A percentile compares a stretch with the other conserved stretches of the same genome.
phyloP scores from a whole-genome alignment of 495 filamentous ascomycete genomes.

The Aspergillus steynii region DNA sequence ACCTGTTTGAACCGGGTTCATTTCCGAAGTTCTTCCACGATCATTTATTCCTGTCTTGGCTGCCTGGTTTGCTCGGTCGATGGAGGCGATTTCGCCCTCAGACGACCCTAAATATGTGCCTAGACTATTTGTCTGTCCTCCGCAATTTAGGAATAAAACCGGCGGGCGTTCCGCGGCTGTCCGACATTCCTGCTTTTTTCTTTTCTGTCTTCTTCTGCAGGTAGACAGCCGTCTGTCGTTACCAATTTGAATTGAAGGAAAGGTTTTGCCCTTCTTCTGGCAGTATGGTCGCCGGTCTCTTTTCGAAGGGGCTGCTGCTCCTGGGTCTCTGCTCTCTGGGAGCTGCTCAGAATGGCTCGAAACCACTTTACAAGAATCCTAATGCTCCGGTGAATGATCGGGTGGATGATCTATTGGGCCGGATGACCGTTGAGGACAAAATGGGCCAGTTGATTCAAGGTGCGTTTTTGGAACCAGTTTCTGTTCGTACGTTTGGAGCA shows the following conservation, averaged over 20 bases:
- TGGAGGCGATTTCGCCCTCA: neutral
- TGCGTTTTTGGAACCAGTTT: conserved; percentile 5
- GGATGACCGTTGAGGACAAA: conserved; percentile 73
- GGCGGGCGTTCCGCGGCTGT: neutral
- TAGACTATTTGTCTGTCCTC: neutral
- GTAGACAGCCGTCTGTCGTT: neutral
- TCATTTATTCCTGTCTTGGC: neutral
- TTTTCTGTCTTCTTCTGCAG: neutral
- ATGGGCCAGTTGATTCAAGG: conserved; percentile 66
- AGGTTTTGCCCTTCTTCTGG: neutral
- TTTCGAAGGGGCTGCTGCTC: conserved; percentile 33
- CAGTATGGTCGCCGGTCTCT: conserved; percentile 26
- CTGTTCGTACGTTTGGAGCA: neutral
- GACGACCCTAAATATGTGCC: neutral
- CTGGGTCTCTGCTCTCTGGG: conserved; percentile 27
- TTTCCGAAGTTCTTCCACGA: neutral
- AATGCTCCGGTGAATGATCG: conserved; percentile 58
- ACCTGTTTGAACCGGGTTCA: neutral
- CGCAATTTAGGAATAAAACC: neutral
- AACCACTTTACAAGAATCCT: conserved; percentile 61
- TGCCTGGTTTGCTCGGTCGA: neutral
- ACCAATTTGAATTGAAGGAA: neutral
- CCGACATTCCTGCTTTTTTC: neutral
- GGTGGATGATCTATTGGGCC: conserved; percentile 61
- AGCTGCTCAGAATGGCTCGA: conserved; percentile 18